Evolutionary conservation across 192 early-diverging fungal genomes (phyloP), one percentile per base, ranked within the genome.

Genomic region (Dimargaris cristalligena): DNA sequence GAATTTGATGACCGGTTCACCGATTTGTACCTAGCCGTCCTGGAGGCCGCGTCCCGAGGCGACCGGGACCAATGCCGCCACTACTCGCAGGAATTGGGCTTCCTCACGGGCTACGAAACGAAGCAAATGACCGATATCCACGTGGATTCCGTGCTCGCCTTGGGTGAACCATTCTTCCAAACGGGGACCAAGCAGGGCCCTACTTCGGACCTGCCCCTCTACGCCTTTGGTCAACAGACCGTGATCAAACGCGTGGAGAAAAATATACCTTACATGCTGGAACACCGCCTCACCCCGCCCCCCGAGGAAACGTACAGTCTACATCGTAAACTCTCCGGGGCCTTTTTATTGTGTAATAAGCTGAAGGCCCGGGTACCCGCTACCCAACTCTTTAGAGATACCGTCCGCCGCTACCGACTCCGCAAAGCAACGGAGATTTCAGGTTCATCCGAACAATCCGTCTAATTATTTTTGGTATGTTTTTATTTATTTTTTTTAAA

Each of bases 301-400:
- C 95, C 95, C n/a, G 95, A 99, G 61, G 92, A 94, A 67, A 91
- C 89, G 4, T 99, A 99, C 69, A 87, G 87, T 16, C 69, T 96
- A 67, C 95, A 99, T 60, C 76, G 91, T 34, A 99, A 96, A 65
- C 77, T 99, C 45, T 88, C 86, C 23, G 92, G 95, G 1, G 88
- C 86, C 0, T 96, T 92, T 65, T 70, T 98, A 68, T 68, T 96
- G 23, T 98, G 92, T 65, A 79, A 86, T 20, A 89, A 85, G 68
- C 69, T 98, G 30, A 66, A 82, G 23, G 77, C 81, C 1, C 62
- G 70, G 26, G 75, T 88, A 29, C 55, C 61, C 16, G 64, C 62
- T 33, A 23, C 33, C 28, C 44, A 62, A 29, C 34, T 62, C 44
- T 62, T 66, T 34, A 28, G 9, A 18, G 60, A 62, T 20, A 44